Base-by-base conservation (phyloP, 2,329 filamentous ascomycete species). In the Xylaria hypoxylon region DNA sequence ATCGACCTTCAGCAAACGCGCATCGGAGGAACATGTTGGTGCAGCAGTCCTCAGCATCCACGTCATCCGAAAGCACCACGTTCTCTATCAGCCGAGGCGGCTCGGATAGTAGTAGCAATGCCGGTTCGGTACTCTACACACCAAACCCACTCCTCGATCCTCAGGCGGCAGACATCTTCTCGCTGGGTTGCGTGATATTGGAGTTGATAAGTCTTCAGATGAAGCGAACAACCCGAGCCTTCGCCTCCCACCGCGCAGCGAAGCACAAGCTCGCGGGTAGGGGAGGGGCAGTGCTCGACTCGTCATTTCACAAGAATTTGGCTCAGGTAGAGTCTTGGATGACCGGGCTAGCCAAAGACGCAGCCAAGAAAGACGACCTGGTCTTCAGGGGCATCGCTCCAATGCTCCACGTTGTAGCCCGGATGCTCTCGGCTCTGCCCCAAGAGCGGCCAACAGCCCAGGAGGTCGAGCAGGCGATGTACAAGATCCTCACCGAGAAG, bases 261-360 rank as follows among this genome's bases (percentile, higher is more conserved):
- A 90, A 89, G 74, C 88, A 90, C 75, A 89, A 89, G 74, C 85
- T 80, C 45, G 77, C 84, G 15, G 84, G 85, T 0, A 80, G 86
- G 26, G 87, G 87, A 33, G 88, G 87, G 13, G 88, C 87, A 5
- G 85, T 90, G 1, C 83, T 85, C 7, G 91, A 93, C 77, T 85
- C 89, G 0, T 92, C 89, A 0, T 94, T 92, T 77, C 91, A 93
- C 77, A 86, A 86, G 69, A 92, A 93, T 71, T 81, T 90, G 1
- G 84, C 86, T 17, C 90, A 91, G 76, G 84, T 93, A 2, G 86
- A 90, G 68, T 83, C 82, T 15, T 94, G 91, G 91, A 90, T 92
- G 81, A 80, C 81, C 0, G 79, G 78, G 2, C 79, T 92, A 4
- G 86, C 87, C 35, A 86, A 87, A 64, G 87, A 90, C n/a, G 87